These are phyloP conservation scores for Pseudogymnoascus sp. DNA, from an alignment of 2,329 filamentous ascomycete genomes.

Conservation along the genomic window DNA sequence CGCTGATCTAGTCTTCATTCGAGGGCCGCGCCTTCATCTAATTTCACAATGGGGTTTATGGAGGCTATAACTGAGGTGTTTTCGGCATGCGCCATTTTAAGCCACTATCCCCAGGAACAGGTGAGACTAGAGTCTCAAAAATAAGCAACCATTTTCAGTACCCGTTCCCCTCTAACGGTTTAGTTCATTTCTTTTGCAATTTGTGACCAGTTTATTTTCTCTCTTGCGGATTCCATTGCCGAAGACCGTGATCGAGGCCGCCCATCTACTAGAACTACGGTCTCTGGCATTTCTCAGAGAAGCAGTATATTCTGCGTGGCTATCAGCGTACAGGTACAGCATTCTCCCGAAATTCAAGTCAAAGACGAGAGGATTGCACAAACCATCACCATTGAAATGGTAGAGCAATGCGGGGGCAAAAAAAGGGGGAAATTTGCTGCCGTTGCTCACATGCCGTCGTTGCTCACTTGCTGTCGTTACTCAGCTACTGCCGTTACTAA, in stretches of 20 bases:
- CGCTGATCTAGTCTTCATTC: background rate
- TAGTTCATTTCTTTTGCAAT: no score
- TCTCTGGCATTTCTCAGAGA: background rate
- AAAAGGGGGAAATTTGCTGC: no score
- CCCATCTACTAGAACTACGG: background rate
- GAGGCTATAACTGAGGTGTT: background rate
- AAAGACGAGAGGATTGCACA: background rate
- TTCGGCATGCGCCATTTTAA: background rate
- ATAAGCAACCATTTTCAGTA: background rate
- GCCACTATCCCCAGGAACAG: background rate
- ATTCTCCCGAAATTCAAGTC: background rate
- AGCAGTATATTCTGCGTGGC: background rate
- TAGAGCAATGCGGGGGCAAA: no score
- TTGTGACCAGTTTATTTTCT: background rate
- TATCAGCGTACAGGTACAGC: background rate
- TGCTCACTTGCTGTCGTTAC: background rate
- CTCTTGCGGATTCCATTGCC: background rate
- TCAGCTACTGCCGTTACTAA: background rate
- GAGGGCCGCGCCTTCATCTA: background rate
- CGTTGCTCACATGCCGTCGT: background rate
- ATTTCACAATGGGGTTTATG: no score
- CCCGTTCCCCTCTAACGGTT: no score
- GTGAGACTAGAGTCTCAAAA: background rate
- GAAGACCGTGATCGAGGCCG: background rate
- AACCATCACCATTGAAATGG: no score